A percentile compares a stretch with the other conserved stretches of the same genome.
Evolutionary conservation across 331 rosid species (phyloP).

Genomic region (Cydonia oblonga): DNA sequence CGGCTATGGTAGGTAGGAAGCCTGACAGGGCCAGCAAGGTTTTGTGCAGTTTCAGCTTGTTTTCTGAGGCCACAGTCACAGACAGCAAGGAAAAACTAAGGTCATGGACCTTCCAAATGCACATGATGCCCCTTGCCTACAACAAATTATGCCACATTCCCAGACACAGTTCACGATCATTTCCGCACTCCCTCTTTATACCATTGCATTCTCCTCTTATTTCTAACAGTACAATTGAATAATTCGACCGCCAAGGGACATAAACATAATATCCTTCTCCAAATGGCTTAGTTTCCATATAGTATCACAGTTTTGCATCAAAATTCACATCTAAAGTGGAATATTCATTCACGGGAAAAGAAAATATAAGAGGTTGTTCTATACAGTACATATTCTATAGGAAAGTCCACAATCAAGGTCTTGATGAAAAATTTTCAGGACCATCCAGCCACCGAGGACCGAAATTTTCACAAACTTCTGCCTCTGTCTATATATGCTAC

Average conservation of each 20-base stretch:
- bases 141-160: not conserved
- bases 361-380: not conserved
- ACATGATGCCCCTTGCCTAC: not conserved
- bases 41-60: not conserved
- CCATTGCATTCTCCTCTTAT: not conserved
- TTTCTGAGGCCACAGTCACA: not conserved
- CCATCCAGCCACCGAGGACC: not conserved
- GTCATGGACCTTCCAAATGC: not conserved
- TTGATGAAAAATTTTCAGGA: not conserved
- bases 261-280: not conserved
- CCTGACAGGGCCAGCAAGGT: not conserved
- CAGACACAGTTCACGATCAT: not conserved
- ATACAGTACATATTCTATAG: not conserved
- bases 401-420: not conserved
- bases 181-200: not conserved
- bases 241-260: not conserved
- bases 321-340: not conserved
- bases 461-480: not conserved
- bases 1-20: not conserved
- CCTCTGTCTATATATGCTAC: not conserved
- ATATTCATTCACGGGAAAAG: not conserved
- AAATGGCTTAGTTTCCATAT: not conserved
- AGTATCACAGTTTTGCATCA: not conserved
- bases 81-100: not conserved
- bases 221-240: not conserved